Base-by-base conservation (phyloP, 495 filamentous ascomycete species). In the Cetradonia linearis region DNA sequence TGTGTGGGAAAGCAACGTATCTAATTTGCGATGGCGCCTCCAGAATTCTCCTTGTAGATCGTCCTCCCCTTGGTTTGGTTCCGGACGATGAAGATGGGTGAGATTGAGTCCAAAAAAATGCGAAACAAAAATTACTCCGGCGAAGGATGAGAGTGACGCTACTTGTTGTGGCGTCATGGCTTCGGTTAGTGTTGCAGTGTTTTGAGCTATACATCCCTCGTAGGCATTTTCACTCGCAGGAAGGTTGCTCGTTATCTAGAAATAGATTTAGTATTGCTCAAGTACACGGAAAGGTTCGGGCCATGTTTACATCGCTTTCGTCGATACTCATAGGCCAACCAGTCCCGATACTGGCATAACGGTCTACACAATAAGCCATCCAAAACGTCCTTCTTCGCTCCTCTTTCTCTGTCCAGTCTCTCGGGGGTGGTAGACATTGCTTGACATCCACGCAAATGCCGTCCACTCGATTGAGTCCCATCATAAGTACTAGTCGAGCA, bases 241-340 rank as follows among this genome's bases (percentile, higher is more conserved):
- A 6, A 99, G 77, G 68, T 91, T 89, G 46, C 88, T 94, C 72
- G 86, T 77, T 63, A 97, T 86, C 76, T 87, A 59, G 3, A 30
- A 57, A 44, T 34, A 10, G 58, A 53, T 36, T 66, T 63, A 69
- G 67, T 48, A 44, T 16, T 46, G 33, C 11, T n/a, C 42, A 25
- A 20, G 33, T 8, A 7, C 44, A 1, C 1, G 6, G 23, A 1
- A 42, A 3, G 20, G 5, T 9, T 5, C 7, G 25, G 20, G 27
- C 16, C 6, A 54, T 16, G 70, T 81, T 74, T 61, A 87, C 84
- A 74, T 98, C 93, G 69, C 81, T 81, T 71, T 99, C 94, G 63
- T 97, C 93, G 46, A 98, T 81, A 0, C 82, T 83, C 85, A 97
- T 86, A 2, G 93, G 94, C 93, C 93, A 98, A 16, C 94, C 94